Base-by-base conservation (phyloP, 208 protist species). In the Porcisia hertigi region DNA sequence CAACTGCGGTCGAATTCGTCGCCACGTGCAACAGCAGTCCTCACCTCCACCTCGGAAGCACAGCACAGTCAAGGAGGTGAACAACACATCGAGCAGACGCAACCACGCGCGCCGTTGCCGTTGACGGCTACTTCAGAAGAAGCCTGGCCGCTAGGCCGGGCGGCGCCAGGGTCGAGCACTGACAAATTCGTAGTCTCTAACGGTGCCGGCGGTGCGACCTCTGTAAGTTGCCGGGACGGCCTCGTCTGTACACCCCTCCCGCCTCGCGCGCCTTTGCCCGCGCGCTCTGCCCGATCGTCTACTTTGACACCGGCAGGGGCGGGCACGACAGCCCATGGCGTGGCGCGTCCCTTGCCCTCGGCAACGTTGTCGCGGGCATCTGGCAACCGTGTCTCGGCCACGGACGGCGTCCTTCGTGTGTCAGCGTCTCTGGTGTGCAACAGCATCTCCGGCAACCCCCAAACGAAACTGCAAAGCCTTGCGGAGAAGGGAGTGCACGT, bases 401-500 rank as follows among this genome's bases (percentile, higher is more conserved):
- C 89, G 20, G 85, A 90, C 20, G 86, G 89, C n/a, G 81, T 84
- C 47, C 72, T 94, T 47, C 76, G 71, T 39, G 75, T 94, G 18
- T 86, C 78, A 1, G 83, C 80, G 6, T 85, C 87, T 18, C 82
- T 94, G 25, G 57, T 80, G 25, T 87, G 86, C 81, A 94, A 92
- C 73, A 86, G 87, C 78, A 87, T 94, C 64, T 92, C 87, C 20
- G 90, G 90, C 14, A 92, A 91, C 79, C 83, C 83, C 16, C 86
- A 85, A 30, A 75, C 83, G 43, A 82, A n/a, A 16, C 76, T 76
- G 54, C 58, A 88, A 53, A 86, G 34, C 52, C 79, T 94, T 7
- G 25, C 72, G 20, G 79, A 87, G 73, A 90, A 90, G 65, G 87
- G 87, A 1, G 71, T 86, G 7, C 70, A 63, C 8, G 72, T 88